Conservation (phyloP, 306 rosid species). For the Elaeagnus macrophylla region DNA sequence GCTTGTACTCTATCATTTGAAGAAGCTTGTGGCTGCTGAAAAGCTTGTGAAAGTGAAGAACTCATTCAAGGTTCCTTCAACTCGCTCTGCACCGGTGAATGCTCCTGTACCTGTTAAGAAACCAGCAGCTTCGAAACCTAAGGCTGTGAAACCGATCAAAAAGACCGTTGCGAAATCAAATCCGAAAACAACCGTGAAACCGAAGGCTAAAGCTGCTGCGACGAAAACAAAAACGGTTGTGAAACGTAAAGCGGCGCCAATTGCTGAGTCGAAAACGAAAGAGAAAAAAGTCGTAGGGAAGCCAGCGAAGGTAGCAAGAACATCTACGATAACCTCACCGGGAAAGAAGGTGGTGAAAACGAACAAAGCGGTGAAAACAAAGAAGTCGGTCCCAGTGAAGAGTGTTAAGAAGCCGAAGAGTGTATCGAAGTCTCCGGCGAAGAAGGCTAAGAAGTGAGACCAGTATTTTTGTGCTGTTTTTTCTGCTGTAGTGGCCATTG, state of each 20-base stretch:
- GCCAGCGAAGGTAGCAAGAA: slow-evolving; percentile 29
- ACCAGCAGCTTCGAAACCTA: slow-evolving; percentile 11
- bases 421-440: slow-evolving; percentile 29
- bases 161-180: slow-evolving; percentile 9
- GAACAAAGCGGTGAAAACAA: slow-evolving; percentile 12
- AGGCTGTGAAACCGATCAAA: slow-evolving; percentile 20
- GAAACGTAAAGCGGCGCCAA: slow-evolving; percentile 9
- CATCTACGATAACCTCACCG: slow-evolving; percentile 39
- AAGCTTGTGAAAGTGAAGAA: slow-evolving; percentile 71
- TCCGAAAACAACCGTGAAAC: slow-evolving; percentile 7
- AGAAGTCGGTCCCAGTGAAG: slow-evolving; percentile 30
- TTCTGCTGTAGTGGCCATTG: background rate
- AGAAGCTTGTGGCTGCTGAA: slow-evolving; percentile 55
- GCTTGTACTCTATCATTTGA: slow-evolving; percentile 50
- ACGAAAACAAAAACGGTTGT: slow-evolving; percentile 17
- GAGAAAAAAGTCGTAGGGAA: background rate
- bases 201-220: slow-evolving; percentile 17
- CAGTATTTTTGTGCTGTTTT: too few species aligned
- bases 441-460: slow-evolving; percentile 29
- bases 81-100: slow-evolving; percentile 9
- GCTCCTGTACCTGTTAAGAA: slow-evolving; percentile 21
- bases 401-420: slow-evolving; percentile 20
- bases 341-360: slow-evolving; percentile 32
- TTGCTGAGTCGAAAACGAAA: slow-evolving; percentile 13
- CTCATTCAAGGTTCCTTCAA: slow-evolving; percentile 54